Evolutionary conservation across 306 rosid species (phyloP).

Genomic region (Alnus glutinosa): DNA sequence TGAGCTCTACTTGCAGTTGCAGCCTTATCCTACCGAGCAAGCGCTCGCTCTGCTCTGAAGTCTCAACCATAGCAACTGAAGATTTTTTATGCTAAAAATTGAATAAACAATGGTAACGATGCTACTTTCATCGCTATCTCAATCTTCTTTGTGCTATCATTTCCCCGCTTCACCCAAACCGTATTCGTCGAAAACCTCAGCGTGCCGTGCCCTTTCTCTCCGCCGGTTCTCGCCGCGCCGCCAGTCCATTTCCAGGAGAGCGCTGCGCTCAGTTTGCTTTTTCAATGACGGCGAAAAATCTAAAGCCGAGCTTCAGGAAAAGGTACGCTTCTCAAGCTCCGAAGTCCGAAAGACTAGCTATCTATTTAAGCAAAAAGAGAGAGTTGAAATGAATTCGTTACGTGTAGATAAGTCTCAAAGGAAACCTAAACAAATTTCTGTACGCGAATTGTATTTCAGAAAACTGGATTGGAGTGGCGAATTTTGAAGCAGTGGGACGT

Average conservation of each 20-base stretch:
- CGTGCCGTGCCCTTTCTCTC: conserved; percentile 33
- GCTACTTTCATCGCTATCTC: conserved; percentile 20
- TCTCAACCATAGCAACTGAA: neutral
- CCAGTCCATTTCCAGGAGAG: conserved; percentile 20
- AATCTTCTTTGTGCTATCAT: conserved; percentile 31
- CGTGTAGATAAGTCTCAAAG: neutral
- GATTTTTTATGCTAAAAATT: neutral
- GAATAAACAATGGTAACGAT: neutral
- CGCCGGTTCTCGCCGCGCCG: conserved; percentile 21
- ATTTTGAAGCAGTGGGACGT: conserved; percentile 90
- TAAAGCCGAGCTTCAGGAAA: conserved; percentile 36
- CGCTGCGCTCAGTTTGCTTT: conserved; percentile 46
- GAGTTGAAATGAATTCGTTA: neutral
- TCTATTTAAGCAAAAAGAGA: neutral
- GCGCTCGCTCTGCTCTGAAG: neutral
- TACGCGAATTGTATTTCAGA: conserved; percentile 42
- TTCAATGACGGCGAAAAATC: conserved; percentile 53
- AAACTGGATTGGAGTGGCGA: conserved; percentile 52
- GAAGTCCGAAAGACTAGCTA: neutral
- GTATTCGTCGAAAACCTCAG: conserved; percentile 29
- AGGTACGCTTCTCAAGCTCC: conserved; percentile 39
- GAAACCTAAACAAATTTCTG: neutral
- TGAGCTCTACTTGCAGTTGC: neutral
- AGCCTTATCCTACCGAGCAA: conserved; percentile 9
- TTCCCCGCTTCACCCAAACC: conserved; percentile 38